Conservation (phyloP, 176 grass and related monocot species). For the Triticum monococcum region DNA sequence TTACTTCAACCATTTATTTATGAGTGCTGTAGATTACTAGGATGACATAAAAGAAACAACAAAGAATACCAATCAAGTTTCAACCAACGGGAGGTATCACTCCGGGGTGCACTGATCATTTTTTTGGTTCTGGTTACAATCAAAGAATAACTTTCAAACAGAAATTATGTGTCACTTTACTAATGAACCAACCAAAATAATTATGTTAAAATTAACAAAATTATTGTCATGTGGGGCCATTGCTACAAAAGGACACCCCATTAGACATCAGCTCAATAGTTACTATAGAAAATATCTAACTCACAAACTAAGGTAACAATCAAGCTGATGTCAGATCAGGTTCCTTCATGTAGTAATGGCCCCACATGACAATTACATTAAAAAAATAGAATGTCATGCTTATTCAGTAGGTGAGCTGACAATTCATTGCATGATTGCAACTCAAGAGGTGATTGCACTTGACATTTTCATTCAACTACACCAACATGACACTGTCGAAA, state of each 20-base stretch:
- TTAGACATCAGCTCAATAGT: too few relatives aligned
- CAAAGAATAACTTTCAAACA: too few relatives aligned
- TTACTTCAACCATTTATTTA: neutral
- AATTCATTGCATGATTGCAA: neutral
- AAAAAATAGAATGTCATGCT: neutral
- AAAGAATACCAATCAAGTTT: neutral
- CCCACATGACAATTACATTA: neutral
- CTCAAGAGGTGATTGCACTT: neutral
- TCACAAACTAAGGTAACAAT: neutral
- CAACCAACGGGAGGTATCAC: neutral
- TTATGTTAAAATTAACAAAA: neutral
- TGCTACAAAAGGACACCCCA: too few relatives aligned
- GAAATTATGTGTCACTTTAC: neutral
- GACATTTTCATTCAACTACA: slow-evolving; percentile 15
- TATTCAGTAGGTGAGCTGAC: neutral
- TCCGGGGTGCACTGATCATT: neutral
- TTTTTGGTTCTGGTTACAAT: too few relatives aligned
- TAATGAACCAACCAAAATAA: neutral
- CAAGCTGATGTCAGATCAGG: neutral
- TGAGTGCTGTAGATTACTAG: neutral
- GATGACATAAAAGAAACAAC: neutral
- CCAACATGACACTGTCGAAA: neutral
- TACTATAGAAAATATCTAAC: neutral
- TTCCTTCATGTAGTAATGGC: neutral
- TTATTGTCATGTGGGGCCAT: too few relatives aligned